These are phyloP conservation scores for Rhizophagus sp. DNA, from an alignment of 192 early-diverging fungal genomes.

Conservation along the genomic window DNA sequence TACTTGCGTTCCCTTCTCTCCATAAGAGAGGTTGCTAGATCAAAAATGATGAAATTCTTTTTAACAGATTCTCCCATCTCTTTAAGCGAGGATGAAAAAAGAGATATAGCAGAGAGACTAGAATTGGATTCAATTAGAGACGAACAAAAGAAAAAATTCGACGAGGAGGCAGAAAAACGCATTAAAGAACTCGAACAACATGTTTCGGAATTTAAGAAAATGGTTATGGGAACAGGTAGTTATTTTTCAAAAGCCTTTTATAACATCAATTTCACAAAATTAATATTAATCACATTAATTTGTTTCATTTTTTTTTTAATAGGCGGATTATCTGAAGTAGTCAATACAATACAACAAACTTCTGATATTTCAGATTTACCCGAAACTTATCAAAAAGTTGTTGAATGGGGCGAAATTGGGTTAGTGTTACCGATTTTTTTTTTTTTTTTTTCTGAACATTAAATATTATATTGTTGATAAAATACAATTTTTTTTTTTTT, in stretches of 20 bases:
- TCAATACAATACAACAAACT: constrained; percentile 36
- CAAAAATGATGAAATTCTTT: constrained; percentile 39
- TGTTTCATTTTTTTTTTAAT: constrained; percentile 11
- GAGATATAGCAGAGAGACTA: constrained; percentile 39
- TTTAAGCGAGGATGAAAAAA: constrained; percentile 38
- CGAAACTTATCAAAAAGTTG: constrained; percentile 38
- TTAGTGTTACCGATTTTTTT: constrained; percentile 17
- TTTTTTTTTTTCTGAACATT: background rate
- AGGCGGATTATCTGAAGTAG: constrained; percentile 36
- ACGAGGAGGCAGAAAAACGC: constrained; percentile 46
- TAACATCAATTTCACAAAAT: too few relatives aligned
- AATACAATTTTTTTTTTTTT: background rate
- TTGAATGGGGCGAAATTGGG: constrained; percentile 62
- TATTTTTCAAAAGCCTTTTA: background rate
- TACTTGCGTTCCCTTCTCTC: constrained; percentile 44
- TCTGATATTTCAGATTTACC: constrained; percentile 46
- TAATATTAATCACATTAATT: background rate
- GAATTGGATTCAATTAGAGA: constrained; percentile 42
- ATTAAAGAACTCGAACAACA: constrained; percentile 49
- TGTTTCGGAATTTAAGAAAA: constrained; percentile 47
- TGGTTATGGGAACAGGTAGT: constrained; percentile 44
- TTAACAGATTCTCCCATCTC: constrained; percentile 41
- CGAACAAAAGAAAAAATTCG: constrained; percentile 47
- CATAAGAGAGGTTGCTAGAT: constrained; percentile 35
- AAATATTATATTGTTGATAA: too few relatives aligned